Conservation (phyloP, 805 yeast species). For the Candida anglica region DNA sequence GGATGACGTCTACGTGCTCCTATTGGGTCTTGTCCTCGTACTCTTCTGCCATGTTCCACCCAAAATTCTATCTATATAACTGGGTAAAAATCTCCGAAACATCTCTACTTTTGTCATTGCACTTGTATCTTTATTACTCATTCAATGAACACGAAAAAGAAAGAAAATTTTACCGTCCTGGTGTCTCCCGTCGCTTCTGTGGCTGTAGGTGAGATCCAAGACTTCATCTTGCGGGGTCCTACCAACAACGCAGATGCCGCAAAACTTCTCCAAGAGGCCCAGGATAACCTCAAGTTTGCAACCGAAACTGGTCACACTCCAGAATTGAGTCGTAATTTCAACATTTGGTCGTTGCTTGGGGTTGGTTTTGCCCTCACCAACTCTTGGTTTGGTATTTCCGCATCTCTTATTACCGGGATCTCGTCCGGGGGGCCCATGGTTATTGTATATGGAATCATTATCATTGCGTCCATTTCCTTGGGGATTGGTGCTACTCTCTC, state of each 20-base stretch:
- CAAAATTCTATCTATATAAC: too few species aligned
- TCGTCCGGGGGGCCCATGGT: conserved; percentile 56
- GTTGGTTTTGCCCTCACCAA: conserved; percentile 61
- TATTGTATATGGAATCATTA: conserved; percentile 53
- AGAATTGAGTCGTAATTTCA: conserved; percentile 27
- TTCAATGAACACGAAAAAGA: too few species aligned
- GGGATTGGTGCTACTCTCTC: conserved; percentile 48
- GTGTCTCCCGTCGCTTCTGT: too few species aligned
- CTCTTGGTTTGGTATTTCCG: conserved; percentile 60
- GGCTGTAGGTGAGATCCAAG: too few species aligned
- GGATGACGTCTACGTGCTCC: too few species aligned
- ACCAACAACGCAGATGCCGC: conserved; percentile 2
- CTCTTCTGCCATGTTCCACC: too few species aligned
- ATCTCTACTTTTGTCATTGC: too few species aligned
- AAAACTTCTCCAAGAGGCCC: conserved; percentile 10
- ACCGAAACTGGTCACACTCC: conserved; percentile 27
- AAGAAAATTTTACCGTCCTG: too few species aligned
- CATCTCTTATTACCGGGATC: conserved; percentile 52
- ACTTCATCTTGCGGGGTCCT: too few species aligned
- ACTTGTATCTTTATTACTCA: too few species aligned
- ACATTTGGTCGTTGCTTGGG: conserved; percentile 48
- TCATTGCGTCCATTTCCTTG: conserved; percentile 43
- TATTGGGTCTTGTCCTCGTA: too few species aligned
- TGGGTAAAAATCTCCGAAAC: too few species aligned
- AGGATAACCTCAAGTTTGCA: conserved; percentile 20